Evolutionary conservation across 306 rosid species (phyloP).

Genomic region (Mimosa pudica): DNA sequence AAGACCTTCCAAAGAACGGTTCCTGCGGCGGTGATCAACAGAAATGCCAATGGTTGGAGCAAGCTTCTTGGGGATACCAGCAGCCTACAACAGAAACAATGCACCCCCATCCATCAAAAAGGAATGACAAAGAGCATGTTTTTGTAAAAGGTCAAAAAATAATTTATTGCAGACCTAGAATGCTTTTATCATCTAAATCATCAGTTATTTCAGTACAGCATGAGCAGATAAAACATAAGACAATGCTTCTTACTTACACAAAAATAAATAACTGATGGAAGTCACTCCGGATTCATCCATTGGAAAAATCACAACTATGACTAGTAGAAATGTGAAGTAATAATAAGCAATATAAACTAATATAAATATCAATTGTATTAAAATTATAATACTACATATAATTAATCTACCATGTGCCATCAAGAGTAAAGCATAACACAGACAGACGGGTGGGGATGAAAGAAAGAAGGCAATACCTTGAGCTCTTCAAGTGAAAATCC

Average conservation of each 20-base stretch:
- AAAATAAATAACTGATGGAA: neutral
- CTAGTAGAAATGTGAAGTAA: neutral
- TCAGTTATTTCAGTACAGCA: neutral
- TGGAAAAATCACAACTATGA: neutral
- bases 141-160: neutral
- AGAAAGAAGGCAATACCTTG: conserved; percentile 39
- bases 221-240: neutral
- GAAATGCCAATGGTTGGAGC: conserved; percentile 57
- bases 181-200: neutral
- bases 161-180: neutral
- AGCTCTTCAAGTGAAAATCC: conserved; percentile 64
- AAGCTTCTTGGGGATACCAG: conserved; percentile 53
- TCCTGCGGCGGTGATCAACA: conserved; percentile 57
- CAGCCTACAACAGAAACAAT: conserved; percentile 36
- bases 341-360: neutral
- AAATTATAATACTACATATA: too few species aligned
- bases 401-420: conserved; percentile 3
- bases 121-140: neutral
- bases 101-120: neutral
- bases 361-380: neutral
- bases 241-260: neutral
- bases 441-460: neutral
- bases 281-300: neutral
- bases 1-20: conserved; percentile 51
- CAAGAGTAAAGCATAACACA: neutral